Base-by-base conservation (phyloP, 345 rosid species). In the Dipteronia dyeriana region DNA sequence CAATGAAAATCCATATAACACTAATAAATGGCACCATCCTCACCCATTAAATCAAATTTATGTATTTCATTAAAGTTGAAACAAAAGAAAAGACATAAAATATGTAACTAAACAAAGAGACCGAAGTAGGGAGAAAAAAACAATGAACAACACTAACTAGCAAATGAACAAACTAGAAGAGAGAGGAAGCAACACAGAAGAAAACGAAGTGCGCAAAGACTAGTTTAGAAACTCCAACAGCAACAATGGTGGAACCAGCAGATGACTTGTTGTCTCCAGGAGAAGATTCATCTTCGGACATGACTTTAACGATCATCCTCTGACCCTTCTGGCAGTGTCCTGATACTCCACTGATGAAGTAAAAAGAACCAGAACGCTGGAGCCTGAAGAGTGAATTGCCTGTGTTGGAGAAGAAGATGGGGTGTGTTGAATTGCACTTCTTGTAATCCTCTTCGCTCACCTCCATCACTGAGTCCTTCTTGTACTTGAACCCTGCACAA, bases 261-360 rank as follows among this genome's bases (percentile, higher is more conserved):
- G 79, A 76, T 7, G 82, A 79, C 66, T 79, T 70, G 51, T 70
- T 43, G 53, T 25, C 71, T 43, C 66, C 71, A 22, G 72, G 45
- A n/a, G 77, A 34, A n/a, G 74, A 65, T 3, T 78, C 86, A 9
- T 61, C 17, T 8, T 41, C 45, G 10, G 81, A 61, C 68, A 86
- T 73, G 59, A 88, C 91, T 78, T 82, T 86, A 19, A 86, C 71
- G 63, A 88, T 85, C 85, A 88, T 76, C 71, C 75, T 84, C 77
- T 85, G 90, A n/a, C 90, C 91, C 75, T 81, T 83, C 38, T 82
- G 79, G 47, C 91, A 88, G 67, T 88, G 91, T 12, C 87, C 87
- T 2, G 81, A 83, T 56, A 62, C 90, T 7, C 91, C 91, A 19
- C 91, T 88, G 71, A 88, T 86, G 86, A 88, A 88, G 83, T 86